A percentile compares a stretch with the other conserved stretches of the same genome.
phyloP scores from a whole-genome alignment of 164 flowering plant species.

The Kingdonia uniflora region DNA sequence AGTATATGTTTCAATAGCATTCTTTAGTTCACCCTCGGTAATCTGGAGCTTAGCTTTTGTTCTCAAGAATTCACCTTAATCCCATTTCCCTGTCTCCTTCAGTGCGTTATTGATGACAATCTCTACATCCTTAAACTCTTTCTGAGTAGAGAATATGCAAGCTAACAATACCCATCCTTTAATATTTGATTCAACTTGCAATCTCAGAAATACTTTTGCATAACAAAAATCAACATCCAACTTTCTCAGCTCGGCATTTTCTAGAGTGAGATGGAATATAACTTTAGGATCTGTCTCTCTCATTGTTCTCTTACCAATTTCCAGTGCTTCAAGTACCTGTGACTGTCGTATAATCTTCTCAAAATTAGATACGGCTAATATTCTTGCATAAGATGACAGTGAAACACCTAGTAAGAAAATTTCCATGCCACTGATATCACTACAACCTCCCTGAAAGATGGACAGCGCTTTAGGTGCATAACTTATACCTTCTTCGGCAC shows the following conservation, averaged over 20 bases:
- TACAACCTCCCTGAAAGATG: conserved; percentile 29
- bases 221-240: conserved; percentile 63
- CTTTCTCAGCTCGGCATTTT: conserved; percentile 84
- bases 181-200: conserved; percentile 54
- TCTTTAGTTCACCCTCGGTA: conserved; percentile 52
- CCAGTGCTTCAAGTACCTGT: conserved; percentile 57
- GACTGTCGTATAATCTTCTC: conserved; percentile 35
- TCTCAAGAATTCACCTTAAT: conserved; percentile 57
- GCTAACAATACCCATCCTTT: conserved; percentile 63
- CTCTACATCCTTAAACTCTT: conserved; percentile 66
- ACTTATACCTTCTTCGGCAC: conserved; percentile 49
- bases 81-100: conserved; percentile 82
- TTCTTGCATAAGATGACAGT: conserved; percentile 46
- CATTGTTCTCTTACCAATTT: conserved; percentile 38
- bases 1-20: conserved; percentile 65
- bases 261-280: conserved; percentile 53
- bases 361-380: conserved; percentile 38
- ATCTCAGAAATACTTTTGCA: conserved; percentile 56
- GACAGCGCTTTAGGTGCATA: conserved; percentile 34
- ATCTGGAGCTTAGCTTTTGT: conserved; percentile 81
- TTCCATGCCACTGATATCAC: conserved; percentile 33
- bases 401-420: conserved; percentile 48
- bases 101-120: conserved; percentile 59
- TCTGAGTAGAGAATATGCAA: conserved; percentile 76
- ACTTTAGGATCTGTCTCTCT: conserved; percentile 35